A percentile compares a stretch with the other conserved stretches of the same genome.
Conservation (phyloP, 331 rosid genomes). For the Malus hybrid region DNA sequence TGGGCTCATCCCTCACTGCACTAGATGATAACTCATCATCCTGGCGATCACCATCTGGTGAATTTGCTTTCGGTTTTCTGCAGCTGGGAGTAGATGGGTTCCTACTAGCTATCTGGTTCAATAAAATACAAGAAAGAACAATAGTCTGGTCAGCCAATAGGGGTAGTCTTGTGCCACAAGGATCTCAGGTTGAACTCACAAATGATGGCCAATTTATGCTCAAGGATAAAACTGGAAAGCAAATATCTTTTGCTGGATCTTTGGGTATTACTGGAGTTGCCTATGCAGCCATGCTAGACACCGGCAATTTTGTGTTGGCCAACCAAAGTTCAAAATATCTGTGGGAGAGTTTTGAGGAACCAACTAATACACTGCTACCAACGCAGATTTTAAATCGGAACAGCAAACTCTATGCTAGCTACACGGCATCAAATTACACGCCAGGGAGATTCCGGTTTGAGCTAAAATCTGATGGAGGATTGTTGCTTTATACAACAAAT, state of each 20-base stretch:
- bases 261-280: neutral
- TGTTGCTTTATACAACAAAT: neutral
- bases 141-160: constrained; percentile 15
- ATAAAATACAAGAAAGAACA: constrained; percentile 1
- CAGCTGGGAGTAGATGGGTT: neutral
- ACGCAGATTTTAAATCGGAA: neutral
- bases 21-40: neutral
- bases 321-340: neutral
- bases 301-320: constrained; percentile 4
- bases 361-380: constrained; percentile 13
- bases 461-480: neutral
- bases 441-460: neutral
- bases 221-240: neutral
- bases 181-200: constrained; percentile 6
- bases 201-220: neutral
- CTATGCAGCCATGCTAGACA: constrained; percentile 13
- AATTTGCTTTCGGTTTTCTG: constrained; percentile 11
- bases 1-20: constrained; percentile 8
- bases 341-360: neutral
- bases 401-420: neutral
- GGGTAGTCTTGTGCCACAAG: neutral
- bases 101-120: constrained; percentile 12
- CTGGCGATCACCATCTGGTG: neutral
- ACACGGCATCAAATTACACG: neutral
- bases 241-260: neutral